Evolutionary conservation across 106 monocot genomes (phyloP).

Genomic region (Dendrobium chrysotoxum): DNA sequence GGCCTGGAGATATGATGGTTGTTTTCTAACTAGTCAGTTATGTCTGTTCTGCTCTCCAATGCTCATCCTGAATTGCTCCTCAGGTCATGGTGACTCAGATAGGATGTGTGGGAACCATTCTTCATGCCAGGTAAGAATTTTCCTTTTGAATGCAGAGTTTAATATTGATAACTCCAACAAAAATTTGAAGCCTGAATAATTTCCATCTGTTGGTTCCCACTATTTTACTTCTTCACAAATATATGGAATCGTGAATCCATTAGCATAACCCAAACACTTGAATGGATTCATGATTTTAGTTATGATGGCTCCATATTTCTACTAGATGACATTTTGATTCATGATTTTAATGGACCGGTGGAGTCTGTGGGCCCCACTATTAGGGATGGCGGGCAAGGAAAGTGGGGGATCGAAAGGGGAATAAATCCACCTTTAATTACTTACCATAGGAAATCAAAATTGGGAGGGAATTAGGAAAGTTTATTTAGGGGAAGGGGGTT

Average conservation of each 20-base stretch:
- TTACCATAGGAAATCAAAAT: no score
- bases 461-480: no score
- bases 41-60: background rate
- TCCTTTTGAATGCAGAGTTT: background rate
- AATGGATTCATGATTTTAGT: background rate
- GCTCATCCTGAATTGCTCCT: background rate
- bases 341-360: background rate
- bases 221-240: background rate
- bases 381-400: no score
- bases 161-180: background rate
- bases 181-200: background rate
- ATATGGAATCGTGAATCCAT: background rate
- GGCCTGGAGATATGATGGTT: conserved; percentile 55
- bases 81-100: conserved; percentile 91
- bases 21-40: conserved; percentile 44
- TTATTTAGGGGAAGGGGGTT: no score
- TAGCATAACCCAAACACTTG: background rate
- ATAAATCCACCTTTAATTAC: no score
- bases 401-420: no score
- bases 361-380: no score
- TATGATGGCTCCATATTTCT: background rate
- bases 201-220: background rate
- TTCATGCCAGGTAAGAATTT: conserved; percentile 62
- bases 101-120: conserved; percentile 82
- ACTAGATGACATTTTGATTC: background rate